Percentiles rank a stretch among this genome's conserved stretches.
phyloP scores from a whole-genome alignment of 768 basidiomycete species.

The Podaxis pistillaris region DNA sequence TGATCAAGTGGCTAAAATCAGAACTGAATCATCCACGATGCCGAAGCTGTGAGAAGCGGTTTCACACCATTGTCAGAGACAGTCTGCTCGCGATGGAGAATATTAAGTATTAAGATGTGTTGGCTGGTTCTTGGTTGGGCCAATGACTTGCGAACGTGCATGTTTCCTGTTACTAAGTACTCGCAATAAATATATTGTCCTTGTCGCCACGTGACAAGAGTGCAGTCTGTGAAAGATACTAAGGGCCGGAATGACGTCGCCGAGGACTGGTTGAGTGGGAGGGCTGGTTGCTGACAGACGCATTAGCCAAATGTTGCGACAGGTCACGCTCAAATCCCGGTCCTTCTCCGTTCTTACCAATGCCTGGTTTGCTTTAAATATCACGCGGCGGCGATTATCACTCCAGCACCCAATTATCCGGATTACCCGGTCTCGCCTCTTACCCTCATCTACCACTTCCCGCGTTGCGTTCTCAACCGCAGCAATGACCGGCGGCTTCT shows the following conservation, averaged over 20 bases:
- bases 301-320: neutral
- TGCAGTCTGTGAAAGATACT: neutral
- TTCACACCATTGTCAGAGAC: slow-evolving; percentile 46
- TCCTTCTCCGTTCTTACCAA: slow-evolving; percentile 32
- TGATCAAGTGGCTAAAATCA: slow-evolving; percentile 49
- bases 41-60: slow-evolving; percentile 40
- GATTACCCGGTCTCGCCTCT: neutral
- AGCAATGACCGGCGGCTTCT: slow-evolving; percentile 41
- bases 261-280: neutral
- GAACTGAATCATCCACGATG: slow-evolving; percentile 50
- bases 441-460: slow-evolving; percentile 2
- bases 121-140: neutral
- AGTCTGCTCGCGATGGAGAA: slow-evolving; percentile 31
- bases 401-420: neutral
- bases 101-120: slow-evolving; percentile 16
- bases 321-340: slow-evolving; percentile 23
- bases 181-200: neutral
- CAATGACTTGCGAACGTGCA: neutral
- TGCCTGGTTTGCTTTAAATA: slow-evolving; percentile 22
- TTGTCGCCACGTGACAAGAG: neutral
- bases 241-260: neutral
- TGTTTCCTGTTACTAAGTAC: neutral
- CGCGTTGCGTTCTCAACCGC: slow-evolving; percentile 1
- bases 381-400: neutral
- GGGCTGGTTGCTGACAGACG: neutral